A percentile compares a stretch with the other conserved stretches of the same genome.
Evolutionary conservation across 2,329 filamentous ascomycete species (phyloP).

Genomic region (Ramichloridium luteum): DNA sequence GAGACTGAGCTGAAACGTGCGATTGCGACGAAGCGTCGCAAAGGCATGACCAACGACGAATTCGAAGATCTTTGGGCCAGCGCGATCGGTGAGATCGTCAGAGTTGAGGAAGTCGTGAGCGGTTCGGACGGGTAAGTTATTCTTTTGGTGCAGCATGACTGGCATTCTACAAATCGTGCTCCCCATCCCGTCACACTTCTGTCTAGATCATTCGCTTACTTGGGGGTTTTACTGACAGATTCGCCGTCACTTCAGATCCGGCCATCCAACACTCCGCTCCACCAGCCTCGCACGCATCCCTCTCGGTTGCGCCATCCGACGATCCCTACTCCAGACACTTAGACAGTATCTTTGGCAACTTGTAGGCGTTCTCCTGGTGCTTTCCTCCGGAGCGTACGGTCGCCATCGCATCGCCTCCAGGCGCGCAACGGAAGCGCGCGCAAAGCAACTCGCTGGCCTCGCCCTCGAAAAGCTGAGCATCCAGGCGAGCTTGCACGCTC

Average conservation of each 20-base stretch:
- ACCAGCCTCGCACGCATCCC: slow-evolving; percentile 85
- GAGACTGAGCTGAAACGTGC: slow-evolving; percentile 63
- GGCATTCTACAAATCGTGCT: too few relatives aligned
- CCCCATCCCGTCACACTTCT: too few relatives aligned
- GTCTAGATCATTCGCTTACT: slow-evolving; percentile 9
- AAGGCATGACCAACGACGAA: slow-evolving; percentile 72
- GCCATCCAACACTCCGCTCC: slow-evolving; percentile 53
- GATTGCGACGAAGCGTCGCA: slow-evolving; percentile 63
- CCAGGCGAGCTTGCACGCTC: slow-evolving; percentile 69
- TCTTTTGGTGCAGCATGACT: slow-evolving; percentile 5
- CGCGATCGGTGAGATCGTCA: slow-evolving; percentile 59
- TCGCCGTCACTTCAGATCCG: slow-evolving; percentile 52
- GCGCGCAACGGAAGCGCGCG: slow-evolving; percentile 53
- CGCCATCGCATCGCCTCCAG: slow-evolving; percentile 51
- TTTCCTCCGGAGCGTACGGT: slow-evolving; percentile 46
- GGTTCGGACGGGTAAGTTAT: slow-evolving; percentile 46
- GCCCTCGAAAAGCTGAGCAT: slow-evolving; percentile 71
- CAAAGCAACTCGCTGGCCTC: slow-evolving; percentile 74
- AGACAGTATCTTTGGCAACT: slow-evolving; percentile 78
- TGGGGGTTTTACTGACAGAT: slow-evolving; percentile 64
- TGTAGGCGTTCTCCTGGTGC: slow-evolving; percentile 48
- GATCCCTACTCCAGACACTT: slow-evolving; percentile 67
- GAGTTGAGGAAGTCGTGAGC: slow-evolving; percentile 48
- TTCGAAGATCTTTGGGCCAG: slow-evolving; percentile 79
- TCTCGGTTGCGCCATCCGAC: slow-evolving; percentile 67